Evolutionary conservation across 2,329 filamentous ascomycete species (phyloP).

Genomic region (Sporothrix curviconia): DNA sequence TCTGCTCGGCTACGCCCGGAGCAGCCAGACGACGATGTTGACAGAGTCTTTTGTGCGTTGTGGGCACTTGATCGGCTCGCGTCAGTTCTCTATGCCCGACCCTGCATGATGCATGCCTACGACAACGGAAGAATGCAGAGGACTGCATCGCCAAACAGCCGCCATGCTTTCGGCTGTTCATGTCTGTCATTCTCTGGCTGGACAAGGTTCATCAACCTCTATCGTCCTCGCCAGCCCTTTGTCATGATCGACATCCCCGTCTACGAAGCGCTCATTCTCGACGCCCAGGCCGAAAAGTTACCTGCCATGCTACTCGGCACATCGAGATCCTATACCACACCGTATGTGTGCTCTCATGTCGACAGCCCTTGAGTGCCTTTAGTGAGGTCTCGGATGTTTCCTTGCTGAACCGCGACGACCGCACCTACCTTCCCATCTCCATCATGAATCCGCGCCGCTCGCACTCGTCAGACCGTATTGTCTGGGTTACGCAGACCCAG

Average conservation of each 20-base stretch:
- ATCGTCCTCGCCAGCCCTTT: constrained; percentile 47
- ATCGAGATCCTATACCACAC: constrained; percentile 59
- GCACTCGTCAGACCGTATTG: constrained; percentile 51
- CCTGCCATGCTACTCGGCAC: constrained; percentile 44
- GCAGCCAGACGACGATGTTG: constrained; percentile 36
- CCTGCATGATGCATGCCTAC: constrained; percentile 53
- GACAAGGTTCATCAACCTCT: constrained; percentile 55
- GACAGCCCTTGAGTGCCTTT: constrained; percentile 35
- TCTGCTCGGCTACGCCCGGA: constrained; percentile 31
- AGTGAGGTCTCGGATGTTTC: constrained; percentile 21
- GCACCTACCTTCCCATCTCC: constrained; percentile 38
- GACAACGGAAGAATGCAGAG: constrained; percentile 51
- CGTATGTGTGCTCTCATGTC: constrained; percentile 55
- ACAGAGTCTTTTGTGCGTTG: constrained; percentile 49
- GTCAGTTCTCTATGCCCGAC: constrained; percentile 53
- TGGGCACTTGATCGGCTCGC: constrained; percentile 57
- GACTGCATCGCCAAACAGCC: constrained; percentile 44
- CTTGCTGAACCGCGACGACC: constrained; percentile 31
- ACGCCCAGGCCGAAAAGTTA: constrained; percentile 45
- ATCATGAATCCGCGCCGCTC: constrained; percentile 50
- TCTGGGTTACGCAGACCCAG: constrained; percentile 46
- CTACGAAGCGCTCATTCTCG: constrained; percentile 50
- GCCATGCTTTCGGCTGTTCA: constrained; percentile 50
- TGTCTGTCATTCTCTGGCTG: constrained; percentile 48
- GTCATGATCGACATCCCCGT: constrained; percentile 49